phyloP scores from a whole-genome alignment of 345 rosid species.

The Gossypium herbaceum region DNA sequence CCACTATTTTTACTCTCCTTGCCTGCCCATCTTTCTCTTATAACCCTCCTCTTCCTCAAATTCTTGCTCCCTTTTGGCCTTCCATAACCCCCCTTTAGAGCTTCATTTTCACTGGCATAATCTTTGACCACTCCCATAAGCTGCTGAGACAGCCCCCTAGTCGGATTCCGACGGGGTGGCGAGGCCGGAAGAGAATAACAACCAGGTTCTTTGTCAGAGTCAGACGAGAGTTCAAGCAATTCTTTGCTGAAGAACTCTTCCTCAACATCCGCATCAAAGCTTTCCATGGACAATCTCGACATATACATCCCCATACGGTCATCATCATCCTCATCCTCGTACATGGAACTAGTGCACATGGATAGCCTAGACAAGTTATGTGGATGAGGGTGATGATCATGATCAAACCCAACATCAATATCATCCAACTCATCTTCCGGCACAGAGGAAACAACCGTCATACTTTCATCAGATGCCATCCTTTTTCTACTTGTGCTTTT shows the following conservation, averaged over 20 bases:
- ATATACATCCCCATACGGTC: slow-evolving; percentile 18
- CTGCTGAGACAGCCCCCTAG: slow-evolving; percentile 1
- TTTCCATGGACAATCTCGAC: slow-evolving; percentile 56
- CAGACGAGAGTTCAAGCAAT: slow-evolving; percentile 38
- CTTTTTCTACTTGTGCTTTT: neutral
- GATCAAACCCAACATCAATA: slow-evolving; percentile 41
- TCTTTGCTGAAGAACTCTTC: slow-evolving; percentile 43
- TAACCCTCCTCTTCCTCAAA: slow-evolving; percentile 31
- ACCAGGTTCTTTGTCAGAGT: slow-evolving; percentile 50
- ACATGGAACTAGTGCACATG: slow-evolving; percentile 59
- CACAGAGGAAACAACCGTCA: slow-evolving; percentile 28
- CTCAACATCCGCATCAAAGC: slow-evolving; percentile 71
- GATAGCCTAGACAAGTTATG: slow-evolving; percentile 63
- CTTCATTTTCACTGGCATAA: slow-evolving; percentile 83
- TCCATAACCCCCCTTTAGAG: slow-evolving; percentile 14
- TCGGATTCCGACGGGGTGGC: slow-evolving; percentile 30
- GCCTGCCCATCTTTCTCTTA: slow-evolving; percentile 2
- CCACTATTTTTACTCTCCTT: slow-evolving; percentile 24
- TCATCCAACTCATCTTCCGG: slow-evolving; percentile 42
- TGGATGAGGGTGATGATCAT: slow-evolving; percentile 30
- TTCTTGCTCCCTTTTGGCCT: slow-evolving; percentile 26
- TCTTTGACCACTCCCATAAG: slow-evolving; percentile 35
- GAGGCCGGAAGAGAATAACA: slow-evolving; percentile 66
- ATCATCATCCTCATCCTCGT: slow-evolving; percentile 35
- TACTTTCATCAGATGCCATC: slow-evolving; percentile 50